Evolutionary conservation across 2,329 filamentous ascomycete genomes (phyloP).

Genomic region (Pseudogymnoascus destructans): DNA sequence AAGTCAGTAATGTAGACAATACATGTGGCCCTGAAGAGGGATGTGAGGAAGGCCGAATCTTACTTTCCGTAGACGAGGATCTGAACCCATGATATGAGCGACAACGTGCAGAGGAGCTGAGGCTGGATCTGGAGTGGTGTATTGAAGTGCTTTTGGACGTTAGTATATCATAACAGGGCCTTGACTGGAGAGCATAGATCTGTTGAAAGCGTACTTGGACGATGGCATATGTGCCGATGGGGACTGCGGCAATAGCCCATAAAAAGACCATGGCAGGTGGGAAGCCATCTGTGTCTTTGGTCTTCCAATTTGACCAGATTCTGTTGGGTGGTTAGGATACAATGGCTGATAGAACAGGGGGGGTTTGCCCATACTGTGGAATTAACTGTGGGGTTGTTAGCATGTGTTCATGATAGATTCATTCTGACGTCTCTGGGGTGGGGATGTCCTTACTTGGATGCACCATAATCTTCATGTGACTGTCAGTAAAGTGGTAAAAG

Average conservation of each 20-base stretch:
- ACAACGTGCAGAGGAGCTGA: conserved; percentile 37
- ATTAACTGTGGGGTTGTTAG: conserved; percentile 19
- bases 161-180: not conserved
- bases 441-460: conserved; percentile 26
- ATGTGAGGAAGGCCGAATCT: conserved; percentile 11
- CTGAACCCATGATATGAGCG: conserved; percentile 39
- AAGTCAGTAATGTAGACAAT: conserved; percentile 12
- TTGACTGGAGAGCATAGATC: not conserved
- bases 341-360: not conserved
- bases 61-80: conserved; percentile 38
- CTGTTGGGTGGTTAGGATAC: conserved; percentile 4
- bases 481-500: not conserved
- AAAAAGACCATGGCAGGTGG: conserved; percentile 48
- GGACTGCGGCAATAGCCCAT: conserved; percentile 40
- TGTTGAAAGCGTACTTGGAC: conserved; percentile 29
- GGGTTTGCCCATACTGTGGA: conserved; percentile 21
- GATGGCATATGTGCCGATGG: conserved; percentile 39
- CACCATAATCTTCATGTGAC: conserved; percentile 28
- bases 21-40: not conserved
- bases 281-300: conserved; percentile 47
- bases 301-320: conserved; percentile 50
- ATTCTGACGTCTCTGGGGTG: not conserved
- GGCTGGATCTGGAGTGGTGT: conserved; percentile 41
- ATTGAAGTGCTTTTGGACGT: conserved; percentile 35
- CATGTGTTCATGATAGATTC: not conserved